Conservation (phyloP, 2,329 filamentous ascomycete genomes). For the Curvularia verruculosa region DNA sequence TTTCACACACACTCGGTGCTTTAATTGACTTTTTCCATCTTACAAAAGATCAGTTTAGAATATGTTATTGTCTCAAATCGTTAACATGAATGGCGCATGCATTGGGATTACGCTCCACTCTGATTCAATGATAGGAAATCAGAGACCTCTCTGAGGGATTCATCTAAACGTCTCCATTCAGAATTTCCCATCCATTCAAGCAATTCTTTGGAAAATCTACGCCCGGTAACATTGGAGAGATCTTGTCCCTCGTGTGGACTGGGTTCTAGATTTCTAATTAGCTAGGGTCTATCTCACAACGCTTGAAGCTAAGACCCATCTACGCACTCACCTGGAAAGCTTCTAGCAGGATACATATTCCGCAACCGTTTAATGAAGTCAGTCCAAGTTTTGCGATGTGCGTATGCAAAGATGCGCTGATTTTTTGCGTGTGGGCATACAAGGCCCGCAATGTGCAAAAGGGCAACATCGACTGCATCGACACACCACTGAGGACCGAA, state of each 20-base stretch:
- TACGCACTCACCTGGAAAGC: background rate
- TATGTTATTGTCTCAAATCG: background rate
- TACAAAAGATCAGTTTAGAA: background rate
- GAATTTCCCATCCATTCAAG: slow-evolving; percentile 1
- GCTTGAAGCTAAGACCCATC: background rate
- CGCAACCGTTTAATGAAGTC: slow-evolving; percentile 46
- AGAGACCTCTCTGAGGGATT: slow-evolving; percentile 1
- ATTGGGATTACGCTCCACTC: background rate
- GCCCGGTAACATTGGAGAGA: slow-evolving; percentile 3
- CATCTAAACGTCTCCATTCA: slow-evolving; percentile 1
- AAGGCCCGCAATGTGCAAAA: slow-evolving; percentile 58
- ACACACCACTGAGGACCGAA: slow-evolving; percentile 50
- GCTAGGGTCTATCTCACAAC: background rate
- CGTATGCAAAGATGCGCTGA: slow-evolving; percentile 61
- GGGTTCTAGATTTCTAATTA: background rate
- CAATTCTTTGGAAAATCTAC: background rate
- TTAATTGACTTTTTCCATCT: background rate
- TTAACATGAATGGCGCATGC: background rate
- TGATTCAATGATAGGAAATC: background rate
- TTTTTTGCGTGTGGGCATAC: slow-evolving; percentile 52
- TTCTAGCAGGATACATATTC: slow-evolving; percentile 23
- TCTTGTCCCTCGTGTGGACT: slow-evolving; percentile 1
- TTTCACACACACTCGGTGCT: background rate
- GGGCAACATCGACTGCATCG: slow-evolving; percentile 58
- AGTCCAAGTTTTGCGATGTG: slow-evolving; percentile 54